Conservation (phyloP, 1,284 basidiomycete genomes). For the Cryptococcus maquisensis region DNA sequence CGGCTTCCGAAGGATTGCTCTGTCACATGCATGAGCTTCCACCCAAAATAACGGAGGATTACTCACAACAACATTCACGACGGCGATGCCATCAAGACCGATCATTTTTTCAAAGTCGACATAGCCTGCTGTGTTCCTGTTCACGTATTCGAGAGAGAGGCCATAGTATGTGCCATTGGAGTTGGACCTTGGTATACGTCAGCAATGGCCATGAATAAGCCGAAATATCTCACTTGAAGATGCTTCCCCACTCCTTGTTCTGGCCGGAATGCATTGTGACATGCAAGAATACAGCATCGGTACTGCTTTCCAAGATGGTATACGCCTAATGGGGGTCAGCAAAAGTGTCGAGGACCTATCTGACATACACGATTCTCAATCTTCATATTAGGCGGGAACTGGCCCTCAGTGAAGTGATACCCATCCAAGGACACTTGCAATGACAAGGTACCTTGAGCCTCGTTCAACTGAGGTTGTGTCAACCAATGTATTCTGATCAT, state of each 20-base stretch:
- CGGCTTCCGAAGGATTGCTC: slow-evolving; percentile 71
- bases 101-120: slow-evolving; percentile 99
- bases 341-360: not conserved
- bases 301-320: slow-evolving; percentile 82
- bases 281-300: slow-evolving; percentile 88
- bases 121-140: slow-evolving; percentile 78
- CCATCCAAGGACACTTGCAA: slow-evolving; percentile 92
- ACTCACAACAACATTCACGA: slow-evolving; percentile 74
- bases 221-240: slow-evolving; percentile 58
- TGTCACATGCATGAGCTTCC: not conserved
- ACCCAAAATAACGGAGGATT: not conserved
- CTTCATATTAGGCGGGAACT: slow-evolving; percentile 84
- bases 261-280: slow-evolving; percentile 81
- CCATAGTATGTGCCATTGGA: slow-evolving; percentile 97
- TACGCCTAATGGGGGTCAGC: slow-evolving; percentile 29
- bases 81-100: slow-evolving; percentile 89
- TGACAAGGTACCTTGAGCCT: slow-evolving; percentile 60
- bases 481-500: slow-evolving; percentile 5
- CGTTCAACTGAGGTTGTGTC: slow-evolving; percentile 56
- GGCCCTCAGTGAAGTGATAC: slow-evolving; percentile 71
- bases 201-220: not conserved
- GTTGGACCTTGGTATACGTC: slow-evolving; percentile 62
- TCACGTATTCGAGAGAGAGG: slow-evolving; percentile 78
- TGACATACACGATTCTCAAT: slow-evolving; percentile 70
- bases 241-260: slow-evolving; percentile 77